A percentile compares a stretch with the other conserved stretches of the same genome.
Conservation (phyloP, 2,329 filamentous ascomycete species). For the Phymatotrichopsis omnivora region DNA sequence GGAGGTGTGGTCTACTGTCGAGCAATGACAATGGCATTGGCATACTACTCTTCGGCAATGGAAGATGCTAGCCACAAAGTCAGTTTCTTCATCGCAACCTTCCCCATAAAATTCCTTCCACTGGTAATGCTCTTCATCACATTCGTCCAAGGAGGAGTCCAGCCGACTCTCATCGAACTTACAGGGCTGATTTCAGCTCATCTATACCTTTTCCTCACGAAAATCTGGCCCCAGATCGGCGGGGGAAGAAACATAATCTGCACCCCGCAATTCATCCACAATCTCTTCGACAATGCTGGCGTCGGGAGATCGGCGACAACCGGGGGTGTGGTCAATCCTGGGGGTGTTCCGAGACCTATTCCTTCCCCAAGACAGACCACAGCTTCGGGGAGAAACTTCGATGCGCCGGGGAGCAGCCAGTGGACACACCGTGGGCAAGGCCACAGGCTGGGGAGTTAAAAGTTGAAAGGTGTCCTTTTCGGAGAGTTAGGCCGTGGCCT, state of each 20-base stretch:
- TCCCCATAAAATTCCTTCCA: constrained; percentile 73
- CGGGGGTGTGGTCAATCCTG: constrained; percentile 41
- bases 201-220: constrained; percentile 77
- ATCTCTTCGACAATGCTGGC: constrained; percentile 48
- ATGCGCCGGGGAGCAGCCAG: constrained; percentile 46
- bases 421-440: constrained; percentile 56
- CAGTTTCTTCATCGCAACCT: constrained; percentile 70
- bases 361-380: constrained; percentile 36
- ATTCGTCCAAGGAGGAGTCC: constrained; percentile 55
- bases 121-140: constrained; percentile 67
- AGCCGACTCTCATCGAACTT: constrained; percentile 50
- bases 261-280: constrained; percentile 57
- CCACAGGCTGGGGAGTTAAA: constrained; percentile 47
- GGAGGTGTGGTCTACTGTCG: constrained; percentile 45
- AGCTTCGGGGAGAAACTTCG: constrained; percentile 39
- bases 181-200: constrained; percentile 83
- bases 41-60: constrained; percentile 71
- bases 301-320: constrained; percentile 45
- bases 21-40: constrained; percentile 67
- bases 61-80: constrained; percentile 69
- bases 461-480: too few relatives aligned
- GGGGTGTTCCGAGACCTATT: constrained; percentile 34
- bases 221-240: constrained; percentile 80
- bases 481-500: too few relatives aligned
- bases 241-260: constrained; percentile 54